Conservation (phyloP, 2,329 filamentous ascomycete species). For the Colletotrichum plurivorum region DNA sequence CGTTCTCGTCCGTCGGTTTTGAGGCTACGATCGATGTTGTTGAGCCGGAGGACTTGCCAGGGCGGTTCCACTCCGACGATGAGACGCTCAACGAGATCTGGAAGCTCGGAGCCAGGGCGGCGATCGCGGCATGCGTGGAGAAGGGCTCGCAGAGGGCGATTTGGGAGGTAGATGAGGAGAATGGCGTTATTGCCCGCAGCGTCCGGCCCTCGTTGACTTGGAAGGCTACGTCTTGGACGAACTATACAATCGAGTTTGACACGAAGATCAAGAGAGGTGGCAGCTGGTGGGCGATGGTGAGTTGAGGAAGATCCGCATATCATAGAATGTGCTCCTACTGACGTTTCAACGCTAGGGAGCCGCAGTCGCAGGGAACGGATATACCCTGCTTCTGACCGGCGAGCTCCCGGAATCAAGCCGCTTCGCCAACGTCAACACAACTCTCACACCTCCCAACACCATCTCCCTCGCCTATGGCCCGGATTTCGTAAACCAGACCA, state of each 20-base stretch:
- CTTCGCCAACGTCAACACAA: conserved; percentile 50
- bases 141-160: conserved; percentile 52
- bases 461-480: conserved; percentile 52
- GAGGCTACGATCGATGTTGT: conserved; percentile 46
- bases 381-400: conserved; percentile 32
- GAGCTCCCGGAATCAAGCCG: conserved; percentile 20
- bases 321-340: conserved; percentile 30
- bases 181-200: conserved; percentile 53
- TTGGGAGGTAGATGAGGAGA: conserved; percentile 48
- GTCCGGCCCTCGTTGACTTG: conserved; percentile 48
- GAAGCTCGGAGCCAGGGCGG: conserved; percentile 52
- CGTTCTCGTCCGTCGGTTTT: conserved; percentile 50
- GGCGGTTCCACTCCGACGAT: conserved; percentile 49
- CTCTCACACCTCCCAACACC: conserved; percentile 51
- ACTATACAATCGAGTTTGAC: conserved; percentile 55
- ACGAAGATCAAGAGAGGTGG: conserved; percentile 55
- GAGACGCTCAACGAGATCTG: conserved; percentile 51
- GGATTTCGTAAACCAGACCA: conserved; percentile 53
- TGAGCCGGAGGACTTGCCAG: conserved; percentile 45
- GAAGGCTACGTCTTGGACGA: conserved; percentile 44
- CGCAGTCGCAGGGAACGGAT: conserved; percentile 27
- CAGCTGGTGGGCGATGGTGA: conserved; percentile 54
- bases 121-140: conserved; percentile 53
- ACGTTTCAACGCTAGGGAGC: background rate
- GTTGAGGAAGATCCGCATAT: background rate